phyloP scores from a whole-genome alignment of 2,329 filamentous ascomycete species.

The Epicoccum nigrum region DNA sequence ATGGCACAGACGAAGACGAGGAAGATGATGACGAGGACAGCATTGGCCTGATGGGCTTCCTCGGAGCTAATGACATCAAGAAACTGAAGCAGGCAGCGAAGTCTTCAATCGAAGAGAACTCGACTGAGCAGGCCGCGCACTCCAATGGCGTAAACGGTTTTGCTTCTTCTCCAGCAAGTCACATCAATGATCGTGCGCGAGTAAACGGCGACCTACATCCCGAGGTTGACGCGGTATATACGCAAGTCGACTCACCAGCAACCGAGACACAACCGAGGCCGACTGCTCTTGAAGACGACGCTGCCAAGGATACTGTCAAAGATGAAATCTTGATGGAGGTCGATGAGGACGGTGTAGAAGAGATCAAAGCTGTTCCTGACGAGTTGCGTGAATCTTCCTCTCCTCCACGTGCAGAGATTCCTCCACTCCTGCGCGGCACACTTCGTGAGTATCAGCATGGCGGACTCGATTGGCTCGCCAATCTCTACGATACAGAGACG shows the following conservation, averaged over 20 bases:
- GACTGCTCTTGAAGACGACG: background rate
- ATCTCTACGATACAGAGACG: constrained; percentile 87
- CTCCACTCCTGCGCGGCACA: constrained; percentile 78
- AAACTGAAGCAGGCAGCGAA: constrained; percentile 44
- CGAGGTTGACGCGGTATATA: background rate
- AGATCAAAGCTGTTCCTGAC: constrained; percentile 21
- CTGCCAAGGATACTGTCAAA: background rate
- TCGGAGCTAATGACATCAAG: constrained; percentile 42
- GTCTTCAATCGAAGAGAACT: constrained; percentile 27
- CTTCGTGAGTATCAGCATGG: constrained; percentile 95
- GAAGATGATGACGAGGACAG: constrained; percentile 30
- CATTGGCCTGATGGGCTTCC: constrained; percentile 44
- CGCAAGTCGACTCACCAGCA: background rate
- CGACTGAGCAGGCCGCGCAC: constrained; percentile 42
- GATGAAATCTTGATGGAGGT: constrained; percentile 22
- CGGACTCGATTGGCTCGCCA: constrained; percentile 95
- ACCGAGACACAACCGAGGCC: background rate
- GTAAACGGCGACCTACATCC: background rate
- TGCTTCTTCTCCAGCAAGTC: constrained; percentile 49
- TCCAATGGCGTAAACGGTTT: constrained; percentile 32
- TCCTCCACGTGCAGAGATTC: constrained; percentile 44
- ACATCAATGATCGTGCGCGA: constrained; percentile 48
- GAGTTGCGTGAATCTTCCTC: constrained; percentile 40
- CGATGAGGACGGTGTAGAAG: constrained; percentile 22
- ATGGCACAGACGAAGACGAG: constrained; percentile 35